Percentiles rank a stretch among this genome's conserved stretches.
Evolutionary conservation across 495 filamentous ascomycete genomes (phyloP).

Genomic region (Penicillium nucicola): DNA sequence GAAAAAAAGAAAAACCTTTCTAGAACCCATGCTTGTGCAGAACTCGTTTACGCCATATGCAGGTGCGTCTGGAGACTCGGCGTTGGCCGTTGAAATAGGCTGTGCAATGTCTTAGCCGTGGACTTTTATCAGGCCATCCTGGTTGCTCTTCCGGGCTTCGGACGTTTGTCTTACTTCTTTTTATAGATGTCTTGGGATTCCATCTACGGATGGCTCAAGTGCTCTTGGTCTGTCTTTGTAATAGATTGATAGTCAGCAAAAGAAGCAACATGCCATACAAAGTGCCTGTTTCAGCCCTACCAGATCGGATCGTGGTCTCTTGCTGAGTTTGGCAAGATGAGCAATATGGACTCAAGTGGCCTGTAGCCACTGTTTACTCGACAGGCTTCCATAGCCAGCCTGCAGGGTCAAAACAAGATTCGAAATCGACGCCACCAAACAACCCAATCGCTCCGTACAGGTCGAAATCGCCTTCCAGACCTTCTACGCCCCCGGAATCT

Average conservation of each 20-base stretch:
- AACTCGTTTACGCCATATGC: conserved; percentile 1
- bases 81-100: conserved; percentile 8
- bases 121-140: no score
- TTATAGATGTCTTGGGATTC: no score
- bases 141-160: not conserved
- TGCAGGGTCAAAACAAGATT: conserved; percentile 60
- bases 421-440: conserved; percentile 69
- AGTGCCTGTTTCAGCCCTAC: conserved; percentile 16
- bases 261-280: not conserved
- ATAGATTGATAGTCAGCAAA: no score
- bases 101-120: not conserved
- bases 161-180: no score
- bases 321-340: conserved; percentile 10
- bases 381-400: conserved; percentile 40
- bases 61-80: conserved; percentile 1
- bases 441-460: conserved; percentile 76
- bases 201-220: no score
- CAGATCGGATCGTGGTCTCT: not conserved
- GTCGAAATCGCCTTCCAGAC: conserved; percentile 78
- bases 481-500: conserved; percentile 61
- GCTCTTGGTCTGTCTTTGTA: no score
- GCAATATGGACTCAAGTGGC: not conserved
- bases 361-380: not conserved
- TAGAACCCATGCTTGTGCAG: conserved; percentile 4
- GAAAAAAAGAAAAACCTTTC: conserved; percentile 1